Conservation (phyloP, 2,329 filamentous ascomycete genomes). For the Aspergillus sp. region DNA sequence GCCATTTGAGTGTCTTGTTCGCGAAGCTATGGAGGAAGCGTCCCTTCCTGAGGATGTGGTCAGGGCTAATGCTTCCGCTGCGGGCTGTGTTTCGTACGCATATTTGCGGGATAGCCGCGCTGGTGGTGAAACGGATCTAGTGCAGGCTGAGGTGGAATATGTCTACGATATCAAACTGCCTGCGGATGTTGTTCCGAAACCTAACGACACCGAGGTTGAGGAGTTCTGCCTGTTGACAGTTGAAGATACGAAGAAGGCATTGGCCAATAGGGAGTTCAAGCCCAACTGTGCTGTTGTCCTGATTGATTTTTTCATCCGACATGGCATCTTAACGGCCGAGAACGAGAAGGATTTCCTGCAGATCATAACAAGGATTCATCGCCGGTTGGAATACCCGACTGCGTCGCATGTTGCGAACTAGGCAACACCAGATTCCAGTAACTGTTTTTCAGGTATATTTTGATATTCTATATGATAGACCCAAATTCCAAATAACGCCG, state of each 20-base stretch:
- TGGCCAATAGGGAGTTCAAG: constrained; percentile 79
- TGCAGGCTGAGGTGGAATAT: constrained; percentile 91
- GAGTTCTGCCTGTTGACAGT: constrained; percentile 76
- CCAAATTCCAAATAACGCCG: constrained; percentile 41
- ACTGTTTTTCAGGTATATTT: constrained; percentile 17
- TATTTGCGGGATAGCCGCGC: constrained; percentile 74
- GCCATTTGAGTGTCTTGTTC: constrained; percentile 76
- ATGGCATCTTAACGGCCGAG: constrained; percentile 74
- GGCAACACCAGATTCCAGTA: background rate
- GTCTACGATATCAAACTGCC: constrained; percentile 84
- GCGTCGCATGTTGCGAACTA: constrained; percentile 39
- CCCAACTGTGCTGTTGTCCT: constrained; percentile 84
- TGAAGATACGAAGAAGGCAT: constrained; percentile 69
- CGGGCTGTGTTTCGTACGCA: constrained; percentile 79
- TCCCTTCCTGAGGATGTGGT: constrained; percentile 71
- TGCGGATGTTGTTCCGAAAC: constrained; percentile 65
- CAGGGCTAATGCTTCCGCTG: constrained; percentile 56
- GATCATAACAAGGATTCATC: constrained; percentile 73
- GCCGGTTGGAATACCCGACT: constrained; percentile 76
- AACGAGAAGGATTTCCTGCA: constrained; percentile 78
- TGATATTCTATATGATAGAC: constrained; percentile 35
- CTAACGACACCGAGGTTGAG: constrained; percentile 86
- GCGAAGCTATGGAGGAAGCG: constrained; percentile 89
- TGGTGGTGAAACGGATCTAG: constrained; percentile 75
- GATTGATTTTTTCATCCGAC: constrained; percentile 86